Conservation (phyloP, 257 asterid species). For the Dorcoceras hygrometricum region DNA sequence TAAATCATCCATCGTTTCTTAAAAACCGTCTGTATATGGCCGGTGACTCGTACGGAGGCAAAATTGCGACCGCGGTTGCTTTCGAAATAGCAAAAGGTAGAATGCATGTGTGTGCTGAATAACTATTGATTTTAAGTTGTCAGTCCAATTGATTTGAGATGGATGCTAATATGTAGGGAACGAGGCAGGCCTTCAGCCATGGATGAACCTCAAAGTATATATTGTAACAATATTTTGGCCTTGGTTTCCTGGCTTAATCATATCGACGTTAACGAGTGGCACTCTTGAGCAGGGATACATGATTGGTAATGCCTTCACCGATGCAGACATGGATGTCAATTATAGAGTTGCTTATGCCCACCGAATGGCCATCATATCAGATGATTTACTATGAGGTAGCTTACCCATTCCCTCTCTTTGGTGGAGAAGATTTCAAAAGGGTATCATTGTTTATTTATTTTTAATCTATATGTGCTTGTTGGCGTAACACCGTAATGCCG, state of each 20-base stretch:
- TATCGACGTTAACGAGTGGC: neutral
- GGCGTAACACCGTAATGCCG: neutral
- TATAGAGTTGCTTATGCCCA: conserved; percentile 25
- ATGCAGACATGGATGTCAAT: neutral
- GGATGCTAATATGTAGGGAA: neutral
- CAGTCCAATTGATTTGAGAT: no score
- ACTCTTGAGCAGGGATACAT: conserved; percentile 25
- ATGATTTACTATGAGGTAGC: conserved; percentile 24
- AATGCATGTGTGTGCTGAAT: neutral
- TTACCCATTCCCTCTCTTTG: neutral
- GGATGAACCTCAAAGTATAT: neutral
- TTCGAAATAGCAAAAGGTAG: conserved; percentile 29
- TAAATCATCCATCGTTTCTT: conserved; percentile 36
- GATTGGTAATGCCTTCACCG: conserved; percentile 21
- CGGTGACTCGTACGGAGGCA: conserved; percentile 61
- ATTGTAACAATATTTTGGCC: neutral
- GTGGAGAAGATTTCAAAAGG: neutral
- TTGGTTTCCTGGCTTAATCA: neutral
- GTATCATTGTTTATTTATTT: neutral
- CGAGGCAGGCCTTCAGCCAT: conserved; percentile 35
- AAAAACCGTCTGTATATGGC: conserved; percentile 40
- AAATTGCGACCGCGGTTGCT: conserved; percentile 38
- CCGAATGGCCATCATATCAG: conserved; percentile 29
- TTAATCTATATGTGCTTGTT: neutral
- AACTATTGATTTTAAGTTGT: neutral